Base-by-base conservation (phyloP, 768 basidiomycete genomes). In the Termitomyces sp. region DNA sequence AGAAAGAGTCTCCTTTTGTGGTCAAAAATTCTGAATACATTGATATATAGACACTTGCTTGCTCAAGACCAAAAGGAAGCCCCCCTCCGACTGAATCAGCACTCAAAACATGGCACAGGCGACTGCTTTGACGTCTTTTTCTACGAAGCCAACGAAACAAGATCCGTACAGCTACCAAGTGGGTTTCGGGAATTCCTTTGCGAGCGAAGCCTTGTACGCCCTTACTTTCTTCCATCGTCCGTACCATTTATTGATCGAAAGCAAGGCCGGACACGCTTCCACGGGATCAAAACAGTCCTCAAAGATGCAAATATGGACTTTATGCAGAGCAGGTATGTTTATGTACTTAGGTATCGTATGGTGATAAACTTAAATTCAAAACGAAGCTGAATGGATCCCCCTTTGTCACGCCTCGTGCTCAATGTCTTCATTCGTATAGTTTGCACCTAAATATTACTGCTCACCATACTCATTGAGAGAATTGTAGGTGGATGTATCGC, bases 231-330 rank as follows among this genome's bases (percentile, higher is more conserved):
- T 25, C 17, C 11, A 23, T 59, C 16, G 25, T 17, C 16, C 3
- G n/a, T 42, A 1, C 21, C 9, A 34, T 42, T 34, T 19, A 34
- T 21, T 25, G 9, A 46, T 19, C 17, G 42, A 1, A 1, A 32
- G 43, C 12, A 52, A 84, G 83, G 40, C 83, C 84, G 2, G 80
- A 78, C 3, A 73, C 75, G 4, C 76, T 88, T 0, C 86, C 85
- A 0, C 52, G 72, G 17, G 85, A 71, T 0, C 85, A 86, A 70
- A 85, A 86, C 63, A 78, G 68, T 55, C 84, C 85, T 0, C 85
- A 86, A 70, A 81, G 79, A 62, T 72, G 72, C 68, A 85, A 83
- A 63, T 86, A 84, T 65, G 83, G 78, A 54, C 68, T 87, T 6
- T 87, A 86, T 62, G 74, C 77, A 1, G 84, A 86, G 65, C 77